A percentile compares a stretch with the other conserved stretches of the same genome.
These are phyloP conservation scores for Melampsora americana DNA, from an alignment of 1,284 basidiomycete species.

Conservation along the genomic window DNA sequence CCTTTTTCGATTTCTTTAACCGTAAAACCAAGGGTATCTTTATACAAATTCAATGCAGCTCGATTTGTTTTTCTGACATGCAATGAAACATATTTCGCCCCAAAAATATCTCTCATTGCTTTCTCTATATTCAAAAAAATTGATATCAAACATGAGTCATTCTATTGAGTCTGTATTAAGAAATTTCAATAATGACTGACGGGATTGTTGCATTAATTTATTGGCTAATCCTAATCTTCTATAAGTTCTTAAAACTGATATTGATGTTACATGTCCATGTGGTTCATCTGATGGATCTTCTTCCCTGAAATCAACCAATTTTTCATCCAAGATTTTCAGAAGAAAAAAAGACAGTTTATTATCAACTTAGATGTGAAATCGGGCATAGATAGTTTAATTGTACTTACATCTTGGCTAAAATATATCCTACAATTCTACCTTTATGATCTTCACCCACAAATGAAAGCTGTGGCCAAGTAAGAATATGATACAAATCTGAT, in stretches of 20 bases:
- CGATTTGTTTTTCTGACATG: slow-evolving; percentile 84
- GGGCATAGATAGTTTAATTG: neutral
- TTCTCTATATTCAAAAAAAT: slow-evolving; percentile 62
- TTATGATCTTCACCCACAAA: slow-evolving; percentile 88
- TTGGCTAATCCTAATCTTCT: slow-evolving; percentile 79
- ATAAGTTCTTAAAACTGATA: slow-evolving; percentile 80
- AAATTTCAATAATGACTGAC: slow-evolving; percentile 63
- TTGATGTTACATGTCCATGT: slow-evolving; percentile 83
- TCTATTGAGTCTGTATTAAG: no score
- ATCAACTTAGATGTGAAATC: neutral
- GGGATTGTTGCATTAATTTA: slow-evolving; percentile 79
- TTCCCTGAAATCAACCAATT: slow-evolving; percentile 59
- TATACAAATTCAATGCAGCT: slow-evolving; percentile 76
- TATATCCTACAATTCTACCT: slow-evolving; percentile 88
- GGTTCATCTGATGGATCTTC: slow-evolving; percentile 66
- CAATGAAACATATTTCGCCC: slow-evolving; percentile 71
- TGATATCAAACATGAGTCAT: no score
- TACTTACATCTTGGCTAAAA: slow-evolving; percentile 77
- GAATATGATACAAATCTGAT: slow-evolving; percentile 77
- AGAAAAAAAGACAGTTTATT: slow-evolving; percentile 24
- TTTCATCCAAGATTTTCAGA: neutral
- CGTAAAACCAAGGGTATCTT: slow-evolving; percentile 76
- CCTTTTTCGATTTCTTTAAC: slow-evolving; percentile 71
- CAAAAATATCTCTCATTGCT: slow-evolving; percentile 78
- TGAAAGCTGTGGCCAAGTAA: slow-evolving; percentile 90